A percentile compares a stretch with the other conserved stretches of the same genome.
These are phyloP conservation scores for Agaricus blazei DNA, from an alignment of 768 basidiomycete species.

Conservation along the genomic window DNA sequence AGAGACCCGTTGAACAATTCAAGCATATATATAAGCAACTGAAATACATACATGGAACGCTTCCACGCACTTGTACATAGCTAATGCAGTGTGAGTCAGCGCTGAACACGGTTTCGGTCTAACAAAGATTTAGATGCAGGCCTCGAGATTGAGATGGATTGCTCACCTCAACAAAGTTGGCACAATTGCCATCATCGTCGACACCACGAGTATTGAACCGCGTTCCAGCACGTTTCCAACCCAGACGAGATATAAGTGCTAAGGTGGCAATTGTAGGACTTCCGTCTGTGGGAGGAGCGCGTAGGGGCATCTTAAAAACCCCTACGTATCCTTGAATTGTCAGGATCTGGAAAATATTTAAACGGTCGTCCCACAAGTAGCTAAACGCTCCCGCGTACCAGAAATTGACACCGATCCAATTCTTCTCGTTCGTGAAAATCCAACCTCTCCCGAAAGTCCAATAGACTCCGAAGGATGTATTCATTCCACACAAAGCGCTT, in stretches of 20 bases:
- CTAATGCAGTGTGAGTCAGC: constrained; percentile 86
- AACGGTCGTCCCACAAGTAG: constrained; percentile 7
- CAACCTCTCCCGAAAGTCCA: constrained; percentile 83
- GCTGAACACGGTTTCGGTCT: constrained; percentile 91
- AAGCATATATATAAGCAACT: constrained; percentile 11
- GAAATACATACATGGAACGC: constrained; percentile 78
- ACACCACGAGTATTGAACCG: constrained; percentile 96
- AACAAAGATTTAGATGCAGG: constrained; percentile 13
- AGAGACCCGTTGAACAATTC: constrained; percentile 13
- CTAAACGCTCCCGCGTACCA: constrained; percentile 46
- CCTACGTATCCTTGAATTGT: constrained; percentile 95
- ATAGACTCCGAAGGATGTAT: constrained; percentile 78
- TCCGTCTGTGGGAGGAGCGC: constrained; percentile 71
- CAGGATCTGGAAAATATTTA: constrained; percentile 49
- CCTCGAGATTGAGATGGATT: constrained; percentile 7
- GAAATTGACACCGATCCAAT: constrained; percentile 79
- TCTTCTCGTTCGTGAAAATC: constrained; percentile 63
- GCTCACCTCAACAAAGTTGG: constrained; percentile 92
- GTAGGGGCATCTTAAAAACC: constrained; percentile 71
- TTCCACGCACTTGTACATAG: constrained; percentile 92
- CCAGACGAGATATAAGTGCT: constrained; percentile 79
- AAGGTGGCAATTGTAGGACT: constrained; percentile 69
- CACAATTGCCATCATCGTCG: constrained; percentile 91
- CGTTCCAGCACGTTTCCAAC: constrained; percentile 95
- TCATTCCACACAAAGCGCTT: constrained; percentile 95